Base-by-base conservation (phyloP, 352 stramenopile genomes). In the Phytophthora lateralis region DNA sequence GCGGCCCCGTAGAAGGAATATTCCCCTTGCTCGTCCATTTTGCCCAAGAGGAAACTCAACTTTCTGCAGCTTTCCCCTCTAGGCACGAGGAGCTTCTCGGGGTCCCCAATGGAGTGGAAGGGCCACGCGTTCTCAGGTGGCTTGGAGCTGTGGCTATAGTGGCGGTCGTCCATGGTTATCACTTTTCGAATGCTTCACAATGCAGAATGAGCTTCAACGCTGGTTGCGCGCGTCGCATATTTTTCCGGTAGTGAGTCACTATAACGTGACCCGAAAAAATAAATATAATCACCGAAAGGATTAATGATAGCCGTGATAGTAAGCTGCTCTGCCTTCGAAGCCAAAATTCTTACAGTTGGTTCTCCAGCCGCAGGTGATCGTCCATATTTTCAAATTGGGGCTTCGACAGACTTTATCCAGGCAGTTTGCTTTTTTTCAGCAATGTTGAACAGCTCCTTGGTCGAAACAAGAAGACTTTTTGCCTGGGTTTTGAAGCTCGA, bases 161-260 rank as follows among this genome's bases (percentile, higher is more conserved):
- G 6, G 9, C 15, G 9, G 8, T 15, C 15, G 34, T 43, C 37
- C 29, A n/a, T n/a, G n/a, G n/a, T n/a, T n/a, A 37, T 39, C 15
- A 9, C 8, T 52, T 2, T 1, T 38, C 6, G 37, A 24, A 21
- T 43, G 37, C 24, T 43, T 2, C 37, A 21, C 37, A 41, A 41
- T 52, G 45, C 5, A 15, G 34, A 46, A 57, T 49, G 50, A 30
- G n/a, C 21, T 55, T 55, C 48, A 55, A 55, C 12, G 12, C 21
- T 15, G 26, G 17, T 49, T 34, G 32, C 48, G 14, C 48, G 21
- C 48, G 48, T 55, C 48, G 34, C 48, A 55, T 32, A 55, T 55
- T 46, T 55, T 55, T 43, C 5, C 24, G 12, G 35, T 55, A 46
- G 48, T 55, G 48, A 55, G 14, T 55, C 48, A 55, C 35, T 55